Conservation (phyloP, 208 protist genomes). For the Strigomonas culicis region DNA sequence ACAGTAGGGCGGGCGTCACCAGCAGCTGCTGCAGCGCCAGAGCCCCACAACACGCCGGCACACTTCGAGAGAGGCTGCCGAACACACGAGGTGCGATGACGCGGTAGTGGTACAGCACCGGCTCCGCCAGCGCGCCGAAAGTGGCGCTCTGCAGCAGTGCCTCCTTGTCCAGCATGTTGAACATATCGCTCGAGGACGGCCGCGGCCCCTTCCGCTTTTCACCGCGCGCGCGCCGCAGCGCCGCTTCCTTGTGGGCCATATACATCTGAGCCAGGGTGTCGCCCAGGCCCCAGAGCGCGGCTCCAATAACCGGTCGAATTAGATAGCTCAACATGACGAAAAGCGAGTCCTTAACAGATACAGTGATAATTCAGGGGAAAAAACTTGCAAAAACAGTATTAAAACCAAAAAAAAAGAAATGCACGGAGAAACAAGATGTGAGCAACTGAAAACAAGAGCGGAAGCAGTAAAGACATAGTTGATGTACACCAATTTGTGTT, state of each 20-base stretch:
- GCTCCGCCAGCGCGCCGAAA: conserved; percentile 43
- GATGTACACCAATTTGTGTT: conserved; percentile 5
- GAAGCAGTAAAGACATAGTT: background rate
- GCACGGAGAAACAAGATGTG: conserved; percentile 11
- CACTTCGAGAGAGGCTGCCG: conserved; percentile 26
- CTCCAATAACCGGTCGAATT: conserved; percentile 17
- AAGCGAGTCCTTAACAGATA: background rate
- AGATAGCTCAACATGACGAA: conserved; percentile 14
- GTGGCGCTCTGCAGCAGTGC: conserved; percentile 32
- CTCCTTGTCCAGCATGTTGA: conserved; percentile 48
- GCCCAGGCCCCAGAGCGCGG: conserved; percentile 32
- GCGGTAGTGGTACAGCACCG: conserved; percentile 10
- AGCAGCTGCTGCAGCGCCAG: conserved; percentile 64
- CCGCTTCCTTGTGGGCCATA: conserved; percentile 46
- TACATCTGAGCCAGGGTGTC: conserved; percentile 81
- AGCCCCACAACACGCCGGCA: conserved; percentile 34
- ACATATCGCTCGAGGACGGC: conserved; percentile 43
- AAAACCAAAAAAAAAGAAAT: conserved; percentile 20
- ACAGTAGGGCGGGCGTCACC: conserved; percentile 55
- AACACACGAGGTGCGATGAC: conserved; percentile 27
- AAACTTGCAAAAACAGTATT: background rate
- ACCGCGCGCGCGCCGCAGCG: conserved; percentile 27
- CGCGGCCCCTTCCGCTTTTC: conserved; percentile 31
- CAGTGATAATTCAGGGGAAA: background rate
- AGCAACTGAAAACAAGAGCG: conserved; percentile 14